Base-by-base conservation (phyloP, 2,329 filamentous ascomycete genomes). In the Grosmannia serpens region DNA sequence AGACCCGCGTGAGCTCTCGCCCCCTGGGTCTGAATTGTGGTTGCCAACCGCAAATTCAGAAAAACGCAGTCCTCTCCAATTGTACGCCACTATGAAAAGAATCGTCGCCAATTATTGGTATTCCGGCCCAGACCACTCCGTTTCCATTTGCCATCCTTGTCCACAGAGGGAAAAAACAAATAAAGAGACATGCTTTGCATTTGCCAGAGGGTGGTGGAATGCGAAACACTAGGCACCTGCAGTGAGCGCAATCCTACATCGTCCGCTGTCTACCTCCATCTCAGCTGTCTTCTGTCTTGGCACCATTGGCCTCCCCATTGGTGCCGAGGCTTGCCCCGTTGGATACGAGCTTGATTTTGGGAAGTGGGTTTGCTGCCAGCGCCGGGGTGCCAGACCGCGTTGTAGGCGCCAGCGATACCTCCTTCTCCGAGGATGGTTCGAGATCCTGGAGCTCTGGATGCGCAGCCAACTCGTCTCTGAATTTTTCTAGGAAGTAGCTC, bases 401-500 rank as follows among this genome's bases (percentile, higher is more conserved):
- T 9, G 64, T 73, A 35, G 73, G 73, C 22, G 71, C 73, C 1
- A 71, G 70, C n/a, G 75, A 75, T 59, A 73, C 70, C 1, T 73
- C 70, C 7, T 75, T 76, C 52, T 56, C 57, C 4, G 58, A 53
- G 31, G 60, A 49, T 7, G 62, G 62, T 51, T 67, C 65, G 60
- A 67, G 50, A 59, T 67, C 58, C 60, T 65, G 65, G 49, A 67
- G 64, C 57, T 65, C 63, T 17, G 64, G 63, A 55, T 65, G 65
- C 4, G 59, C 61, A 8, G 62, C 59, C 24, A 65, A 55, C 59
- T 63, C 62, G 17, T 64, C 78, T 61, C 80, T 75, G 51, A 80
- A 75, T 64, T 76, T 77, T 26, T 70, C 70, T 57, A 76, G 76
- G 70, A 82, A 84, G 68, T 77, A 83, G 69, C 80, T 75, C 83